Conservation (phyloP, 768 basidiomycete species). For the Collybia sordida region DNA sequence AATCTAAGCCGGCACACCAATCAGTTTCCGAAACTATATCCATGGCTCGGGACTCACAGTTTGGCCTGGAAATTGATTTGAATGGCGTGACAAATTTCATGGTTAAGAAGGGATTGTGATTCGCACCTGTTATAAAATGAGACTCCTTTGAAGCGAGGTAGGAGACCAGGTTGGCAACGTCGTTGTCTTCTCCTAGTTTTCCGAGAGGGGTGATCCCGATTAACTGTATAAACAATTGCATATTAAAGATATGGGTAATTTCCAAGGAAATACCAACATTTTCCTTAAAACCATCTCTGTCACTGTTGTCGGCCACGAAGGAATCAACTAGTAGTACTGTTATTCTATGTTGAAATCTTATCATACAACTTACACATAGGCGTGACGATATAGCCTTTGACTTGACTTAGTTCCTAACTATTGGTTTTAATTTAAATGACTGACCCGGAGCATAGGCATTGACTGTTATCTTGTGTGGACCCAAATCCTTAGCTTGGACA, state of each 20-base stretch:
- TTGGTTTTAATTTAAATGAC: neutral
- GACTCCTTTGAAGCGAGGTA: slow-evolving; percentile 18
- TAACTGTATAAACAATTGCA: neutral
- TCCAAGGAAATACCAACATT: no score
- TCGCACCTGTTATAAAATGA: slow-evolving; percentile 14
- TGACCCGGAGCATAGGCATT: slow-evolving; percentile 17
- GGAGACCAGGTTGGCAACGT: slow-evolving; percentile 17
- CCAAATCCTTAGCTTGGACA: slow-evolving; percentile 15
- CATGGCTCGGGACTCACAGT: slow-evolving; percentile 4
- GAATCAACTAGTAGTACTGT: neutral
- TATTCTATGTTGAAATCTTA: neutral
- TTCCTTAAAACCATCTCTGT: neutral
- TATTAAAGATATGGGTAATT: neutral
- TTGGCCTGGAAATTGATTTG: slow-evolving; percentile 2
- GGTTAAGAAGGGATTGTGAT: neutral
- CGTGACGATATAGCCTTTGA: neutral
- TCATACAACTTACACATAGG: slow-evolving; percentile 1
- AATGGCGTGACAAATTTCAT: neutral
- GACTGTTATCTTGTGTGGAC: slow-evolving; percentile 18
- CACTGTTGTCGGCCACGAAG: neutral
- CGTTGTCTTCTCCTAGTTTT: no score
- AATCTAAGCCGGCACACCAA: neutral
- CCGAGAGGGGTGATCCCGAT: no score
- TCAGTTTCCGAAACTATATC: neutral
- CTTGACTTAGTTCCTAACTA: neutral